A percentile compares a stretch with the other conserved stretches of the same genome.
Evolutionary conservation across 139 green algal genomes (phyloP).

Genomic region (Deuterostichococcus epilithicus): DNA sequence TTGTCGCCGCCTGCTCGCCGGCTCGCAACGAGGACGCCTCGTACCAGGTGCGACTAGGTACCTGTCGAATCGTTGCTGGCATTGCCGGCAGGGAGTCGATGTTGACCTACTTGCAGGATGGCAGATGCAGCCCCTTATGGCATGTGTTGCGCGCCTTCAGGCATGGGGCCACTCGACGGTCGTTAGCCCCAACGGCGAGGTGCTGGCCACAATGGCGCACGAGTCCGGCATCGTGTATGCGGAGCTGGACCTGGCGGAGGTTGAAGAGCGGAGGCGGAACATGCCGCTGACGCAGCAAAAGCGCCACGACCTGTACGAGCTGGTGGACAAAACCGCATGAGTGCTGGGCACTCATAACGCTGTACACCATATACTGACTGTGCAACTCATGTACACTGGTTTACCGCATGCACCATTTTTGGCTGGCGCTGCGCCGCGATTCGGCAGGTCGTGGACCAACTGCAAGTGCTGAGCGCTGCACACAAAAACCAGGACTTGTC

Average conservation of each 20-base stretch:
- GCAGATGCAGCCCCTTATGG: background rate
- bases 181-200: slow-evolving; percentile 76
- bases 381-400: no score
- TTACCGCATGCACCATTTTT: no score
- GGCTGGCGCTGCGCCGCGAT: no score
- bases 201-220: slow-evolving; percentile 69
- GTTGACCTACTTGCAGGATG: background rate
- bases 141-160: slow-evolving; percentile 14
- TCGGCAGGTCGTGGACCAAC: no score
- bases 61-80: background rate
- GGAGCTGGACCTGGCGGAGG: slow-evolving; percentile 66
- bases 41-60: slow-evolving; percentile 36
- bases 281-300: slow-evolving; percentile 83
- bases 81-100: background rate
- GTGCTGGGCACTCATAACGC: background rate
- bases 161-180: slow-evolving; percentile 77
- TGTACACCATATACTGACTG: no score
- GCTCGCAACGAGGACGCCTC: slow-evolving; percentile 59
- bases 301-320: slow-evolving; percentile 73
- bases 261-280: slow-evolving; percentile 44
- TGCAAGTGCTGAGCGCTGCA: no score
- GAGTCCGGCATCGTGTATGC: slow-evolving; percentile 45
- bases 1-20: slow-evolving; percentile 87
- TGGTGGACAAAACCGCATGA: slow-evolving; percentile 60
- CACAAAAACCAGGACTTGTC: no score